Evolutionary conservation across 441 rosid genomes (phyloP).

Genomic region (Mallotus japonicus): DNA sequence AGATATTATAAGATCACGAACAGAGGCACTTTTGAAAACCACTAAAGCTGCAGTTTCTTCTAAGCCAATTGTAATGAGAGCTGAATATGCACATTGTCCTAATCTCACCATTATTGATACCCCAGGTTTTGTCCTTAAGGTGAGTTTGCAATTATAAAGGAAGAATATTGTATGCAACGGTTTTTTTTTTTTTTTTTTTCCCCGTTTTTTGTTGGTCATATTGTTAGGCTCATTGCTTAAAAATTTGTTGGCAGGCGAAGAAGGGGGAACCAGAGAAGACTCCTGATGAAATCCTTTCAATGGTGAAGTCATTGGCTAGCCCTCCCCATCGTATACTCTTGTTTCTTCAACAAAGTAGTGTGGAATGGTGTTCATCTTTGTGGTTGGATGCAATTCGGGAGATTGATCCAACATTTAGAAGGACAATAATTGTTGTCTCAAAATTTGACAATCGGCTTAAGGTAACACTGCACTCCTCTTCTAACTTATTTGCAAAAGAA

Average conservation of each 20-base stretch:
- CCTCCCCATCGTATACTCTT: constrained; percentile 92
- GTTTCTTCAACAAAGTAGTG: constrained; percentile 96
- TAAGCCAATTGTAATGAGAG: constrained; percentile 92
- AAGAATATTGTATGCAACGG: neutral
- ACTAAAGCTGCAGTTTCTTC: constrained; percentile 77
- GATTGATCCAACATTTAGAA: constrained; percentile 79
- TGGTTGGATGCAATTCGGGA: constrained; percentile 91
- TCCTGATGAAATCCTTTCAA: constrained; percentile 84
- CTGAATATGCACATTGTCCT: constrained; percentile 94
- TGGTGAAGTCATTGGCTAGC: constrained; percentile 89
- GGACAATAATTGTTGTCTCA: constrained; percentile 86
- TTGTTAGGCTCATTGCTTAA: neutral
- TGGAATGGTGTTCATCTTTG: constrained; percentile 94
- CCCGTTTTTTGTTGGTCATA: too few relatives aligned
- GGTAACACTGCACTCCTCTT: constrained; percentile 36
- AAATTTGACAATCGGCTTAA: constrained; percentile 95
- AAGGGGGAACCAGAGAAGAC: constrained; percentile 95
- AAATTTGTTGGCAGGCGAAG: constrained; percentile 54
- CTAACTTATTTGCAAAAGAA: neutral
- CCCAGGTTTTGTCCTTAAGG: constrained; percentile 93
- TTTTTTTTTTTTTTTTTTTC: neutral
- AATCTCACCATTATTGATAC: constrained; percentile 93
- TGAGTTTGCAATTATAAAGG: neutral
- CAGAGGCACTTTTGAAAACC: constrained; percentile 60
- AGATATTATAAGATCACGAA: constrained; percentile 70